Evolutionary conservation across 345 rosid genomes (phyloP).

Genomic region (Linum tenue): DNA sequence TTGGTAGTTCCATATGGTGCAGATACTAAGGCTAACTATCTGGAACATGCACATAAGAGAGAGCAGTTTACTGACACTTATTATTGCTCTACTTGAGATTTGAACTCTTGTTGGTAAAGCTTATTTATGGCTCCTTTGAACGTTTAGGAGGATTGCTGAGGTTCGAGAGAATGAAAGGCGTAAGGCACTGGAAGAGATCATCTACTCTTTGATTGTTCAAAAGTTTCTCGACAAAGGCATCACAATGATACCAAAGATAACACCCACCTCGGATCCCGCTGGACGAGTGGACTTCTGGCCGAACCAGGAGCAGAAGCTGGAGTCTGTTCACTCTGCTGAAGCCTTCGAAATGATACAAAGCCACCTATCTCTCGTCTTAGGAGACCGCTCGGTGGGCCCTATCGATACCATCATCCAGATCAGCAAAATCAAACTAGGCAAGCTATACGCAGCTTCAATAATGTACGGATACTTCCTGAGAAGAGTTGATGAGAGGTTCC

Average conservation of each 20-base stretch:
- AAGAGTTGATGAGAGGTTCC: slow-evolving; percentile 83
- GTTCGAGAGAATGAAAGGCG: slow-evolving; percentile 67
- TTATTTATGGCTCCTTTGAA: slow-evolving; percentile 2
- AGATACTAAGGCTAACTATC: too few relatives aligned
- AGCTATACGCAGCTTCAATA: slow-evolving; percentile 80
- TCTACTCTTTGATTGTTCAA: slow-evolving; percentile 76
- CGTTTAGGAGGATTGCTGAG: slow-evolving; percentile 73
- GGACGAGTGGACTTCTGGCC: slow-evolving; percentile 92
- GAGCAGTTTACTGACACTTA: too few relatives aligned
- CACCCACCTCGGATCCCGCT: slow-evolving; percentile 55
- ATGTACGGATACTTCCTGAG: slow-evolving; percentile 89
- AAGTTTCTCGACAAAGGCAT: slow-evolving; percentile 55
- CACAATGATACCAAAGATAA: slow-evolving; percentile 68
- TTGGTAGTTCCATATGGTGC: too few relatives aligned
- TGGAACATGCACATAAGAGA: too few relatives aligned
- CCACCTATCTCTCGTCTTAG: slow-evolving; percentile 69
- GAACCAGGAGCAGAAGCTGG: slow-evolving; percentile 75
- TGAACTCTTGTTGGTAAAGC: not conserved
- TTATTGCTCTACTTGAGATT: too few relatives aligned
- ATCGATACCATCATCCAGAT: slow-evolving; percentile 59
- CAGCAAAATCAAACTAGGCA: slow-evolving; percentile 83
- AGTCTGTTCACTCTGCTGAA: slow-evolving; percentile 81
- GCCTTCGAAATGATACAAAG: slow-evolving; percentile 91
- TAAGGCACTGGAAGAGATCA: slow-evolving; percentile 62
- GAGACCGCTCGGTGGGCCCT: slow-evolving; percentile 68